These are phyloP conservation scores for Aspergillaceae sp. DNA, from an alignment of 2,329 filamentous ascomycete species.

Conservation along the genomic window DNA sequence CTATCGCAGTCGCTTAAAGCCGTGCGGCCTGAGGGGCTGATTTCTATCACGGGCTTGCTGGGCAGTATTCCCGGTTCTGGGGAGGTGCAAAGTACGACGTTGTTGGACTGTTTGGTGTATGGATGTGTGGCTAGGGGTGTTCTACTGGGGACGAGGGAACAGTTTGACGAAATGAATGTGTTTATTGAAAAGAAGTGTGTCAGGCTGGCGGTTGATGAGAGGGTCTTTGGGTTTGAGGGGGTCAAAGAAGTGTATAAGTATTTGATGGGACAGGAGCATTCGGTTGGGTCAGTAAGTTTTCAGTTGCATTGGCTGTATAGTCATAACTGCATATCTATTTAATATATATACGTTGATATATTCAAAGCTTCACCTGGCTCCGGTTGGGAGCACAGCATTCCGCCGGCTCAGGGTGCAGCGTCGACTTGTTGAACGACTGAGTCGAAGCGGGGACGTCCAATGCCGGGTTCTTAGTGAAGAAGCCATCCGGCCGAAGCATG, in stretches of 20 bases:
- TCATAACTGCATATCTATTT: not conserved
- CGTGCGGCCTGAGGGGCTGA: conserved; percentile 41
- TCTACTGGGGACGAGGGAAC: conserved; percentile 39
- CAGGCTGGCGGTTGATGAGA: conserved; percentile 43
- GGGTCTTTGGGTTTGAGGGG: conserved; percentile 39
- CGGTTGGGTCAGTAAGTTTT: not conserved
- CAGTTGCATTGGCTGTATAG: not conserved
- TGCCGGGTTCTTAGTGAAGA: conserved; percentile 44
- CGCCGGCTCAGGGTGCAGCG: conserved; percentile 20
- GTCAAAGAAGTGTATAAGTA: conserved; percentile 43
- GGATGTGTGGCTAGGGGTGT: conserved; percentile 41
- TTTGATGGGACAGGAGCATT: conserved; percentile 42
- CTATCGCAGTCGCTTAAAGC: conserved; percentile 39
- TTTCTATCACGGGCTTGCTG: conserved; percentile 47
- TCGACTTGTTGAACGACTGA: conserved; percentile 34
- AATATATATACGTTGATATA: not conserved
- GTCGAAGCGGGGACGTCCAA: conserved; percentile 37
- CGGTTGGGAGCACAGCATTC: conserved; percentile 15
- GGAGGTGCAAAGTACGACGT: conserved; percentile 10
- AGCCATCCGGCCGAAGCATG: conserved; percentile 42
- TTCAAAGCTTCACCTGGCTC: conserved; percentile 19
- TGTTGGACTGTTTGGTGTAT: conserved; percentile 20
- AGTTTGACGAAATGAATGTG: conserved; percentile 45
- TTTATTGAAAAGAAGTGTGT: conserved; percentile 43
- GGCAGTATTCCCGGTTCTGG: conserved; percentile 27